These are phyloP conservation scores for Argentina anserina DNA, from an alignment of 306 rosid genomes.

Conservation along the genomic window DNA sequence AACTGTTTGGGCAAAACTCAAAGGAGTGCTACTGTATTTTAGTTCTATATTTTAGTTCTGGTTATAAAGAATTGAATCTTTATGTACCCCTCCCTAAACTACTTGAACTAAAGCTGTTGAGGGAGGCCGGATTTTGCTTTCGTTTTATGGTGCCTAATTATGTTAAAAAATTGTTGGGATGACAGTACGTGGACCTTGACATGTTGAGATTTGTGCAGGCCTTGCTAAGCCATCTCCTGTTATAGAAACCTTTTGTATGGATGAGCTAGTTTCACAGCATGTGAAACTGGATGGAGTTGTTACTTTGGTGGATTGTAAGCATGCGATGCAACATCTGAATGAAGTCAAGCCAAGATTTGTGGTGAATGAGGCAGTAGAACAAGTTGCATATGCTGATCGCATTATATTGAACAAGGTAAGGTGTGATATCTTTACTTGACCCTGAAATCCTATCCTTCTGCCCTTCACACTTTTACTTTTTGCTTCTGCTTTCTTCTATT, in stretches of 20 bases:
- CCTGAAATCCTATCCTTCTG: no score
- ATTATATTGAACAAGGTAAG: constrained; percentile 80
- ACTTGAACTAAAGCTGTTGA: background rate
- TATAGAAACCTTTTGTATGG: constrained; percentile 79
- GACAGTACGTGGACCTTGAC: background rate
- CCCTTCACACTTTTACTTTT: background rate
- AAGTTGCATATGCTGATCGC: constrained; percentile 90
- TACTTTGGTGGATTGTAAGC: constrained; percentile 87
- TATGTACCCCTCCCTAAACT: no score
- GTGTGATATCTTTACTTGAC: constrained; percentile 15
- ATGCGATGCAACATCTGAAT: constrained; percentile 70
- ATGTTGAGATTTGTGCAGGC: constrained; percentile 43
- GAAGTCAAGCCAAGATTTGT: constrained; percentile 95
- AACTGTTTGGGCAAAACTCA: background rate
- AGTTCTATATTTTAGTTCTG: no score
- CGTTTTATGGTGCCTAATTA: background rate
- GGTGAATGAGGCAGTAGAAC: constrained; percentile 91
- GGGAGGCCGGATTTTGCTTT: background rate
- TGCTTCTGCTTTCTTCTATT: background rate
- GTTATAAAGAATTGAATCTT: no score
- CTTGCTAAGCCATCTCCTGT: constrained; percentile 94
- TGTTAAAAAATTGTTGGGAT: background rate
- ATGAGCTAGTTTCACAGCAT: constrained; percentile 58
- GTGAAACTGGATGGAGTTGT: constrained; percentile 94
- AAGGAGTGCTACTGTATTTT: no score